Conservation (phyloP, 305 asterid genomes). For the Solanum hybrid region DNA sequence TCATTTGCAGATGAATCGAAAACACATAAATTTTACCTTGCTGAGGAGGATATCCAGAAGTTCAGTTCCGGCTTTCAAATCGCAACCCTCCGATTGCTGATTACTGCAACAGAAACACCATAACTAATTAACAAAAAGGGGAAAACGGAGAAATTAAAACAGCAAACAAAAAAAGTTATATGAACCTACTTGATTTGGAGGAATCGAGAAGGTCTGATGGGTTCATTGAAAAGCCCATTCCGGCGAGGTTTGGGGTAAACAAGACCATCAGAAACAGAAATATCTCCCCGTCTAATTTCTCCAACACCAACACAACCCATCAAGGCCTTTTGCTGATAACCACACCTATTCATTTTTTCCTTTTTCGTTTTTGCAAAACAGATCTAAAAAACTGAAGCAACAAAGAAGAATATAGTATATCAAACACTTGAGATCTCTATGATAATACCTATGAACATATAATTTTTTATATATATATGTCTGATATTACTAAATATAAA, state of each 20-base stretch:
- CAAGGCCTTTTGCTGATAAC: neutral
- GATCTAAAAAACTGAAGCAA: neutral
- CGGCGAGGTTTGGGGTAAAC: slow-evolving; percentile 69
- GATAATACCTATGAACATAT: neutral
- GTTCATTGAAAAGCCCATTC: slow-evolving; percentile 23
- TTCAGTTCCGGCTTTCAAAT: slow-evolving; percentile 42
- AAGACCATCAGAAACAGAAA: slow-evolving; percentile 26
- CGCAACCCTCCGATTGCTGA: slow-evolving; percentile 30
- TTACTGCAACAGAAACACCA: slow-evolving; percentile 9
- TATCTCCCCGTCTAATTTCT: neutral
- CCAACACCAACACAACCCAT: slow-evolving; percentile 2
- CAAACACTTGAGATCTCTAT: neutral
- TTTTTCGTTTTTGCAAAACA: neutral
- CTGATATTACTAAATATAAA: neutral
- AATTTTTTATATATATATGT: neutral
- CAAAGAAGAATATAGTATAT: neutral
- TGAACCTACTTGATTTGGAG: slow-evolving; percentile 27
- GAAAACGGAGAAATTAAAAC: neutral
- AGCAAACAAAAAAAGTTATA: neutral
- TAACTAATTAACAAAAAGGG: neutral
- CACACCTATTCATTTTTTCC: neutral
- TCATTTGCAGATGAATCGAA: neutral
- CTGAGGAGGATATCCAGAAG: slow-evolving; percentile 44
- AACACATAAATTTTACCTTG: slow-evolving; percentile 24
- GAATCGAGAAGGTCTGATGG: slow-evolving; percentile 14